Percentiles rank a stretch among this genome's conserved stretches.
Conservation (phyloP, 768 basidiomycete species). For the Wakefieldia striispora region DNA sequence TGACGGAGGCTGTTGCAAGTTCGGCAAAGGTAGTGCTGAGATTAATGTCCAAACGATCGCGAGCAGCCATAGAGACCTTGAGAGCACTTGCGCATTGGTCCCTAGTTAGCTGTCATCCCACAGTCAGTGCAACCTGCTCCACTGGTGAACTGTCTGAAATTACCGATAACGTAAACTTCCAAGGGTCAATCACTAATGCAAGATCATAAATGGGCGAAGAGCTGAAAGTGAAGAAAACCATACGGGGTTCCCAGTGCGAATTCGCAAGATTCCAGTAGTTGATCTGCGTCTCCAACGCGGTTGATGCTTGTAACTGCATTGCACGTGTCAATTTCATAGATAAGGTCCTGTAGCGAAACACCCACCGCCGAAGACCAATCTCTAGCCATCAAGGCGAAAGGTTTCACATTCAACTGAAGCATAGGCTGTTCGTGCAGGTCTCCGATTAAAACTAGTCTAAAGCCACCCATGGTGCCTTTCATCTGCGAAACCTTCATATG, state of each 20-base stretch:
- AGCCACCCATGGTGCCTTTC: slow-evolving; percentile 84
- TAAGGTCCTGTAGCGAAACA: not conserved
- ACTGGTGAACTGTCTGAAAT: slow-evolving; percentile 5
- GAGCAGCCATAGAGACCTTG: slow-evolving; percentile 62
- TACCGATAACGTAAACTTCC: slow-evolving; percentile 81
- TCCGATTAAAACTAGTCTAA: slow-evolving; percentile 90
- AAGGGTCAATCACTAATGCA: slow-evolving; percentile 84
- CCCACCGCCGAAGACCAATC: slow-evolving; percentile 94
- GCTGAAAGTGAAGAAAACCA: slow-evolving; percentile 24
- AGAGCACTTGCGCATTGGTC: slow-evolving; percentile 50
- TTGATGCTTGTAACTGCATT: slow-evolving; percentile 75
- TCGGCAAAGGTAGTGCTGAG: slow-evolving; percentile 89
- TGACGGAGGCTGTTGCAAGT: slow-evolving; percentile 69
- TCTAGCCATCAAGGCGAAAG: slow-evolving; percentile 77
- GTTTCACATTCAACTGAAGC: slow-evolving; percentile 82
- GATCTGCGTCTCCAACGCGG: slow-evolving; percentile 77
- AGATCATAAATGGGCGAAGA: slow-evolving; percentile 4
- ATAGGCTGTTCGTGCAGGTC: slow-evolving; percentile 95
- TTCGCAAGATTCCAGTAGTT: slow-evolving; percentile 97
- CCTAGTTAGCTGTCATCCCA: slow-evolving; percentile 49
- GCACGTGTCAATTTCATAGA: not conserved
- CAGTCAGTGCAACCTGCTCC: slow-evolving; percentile 12
- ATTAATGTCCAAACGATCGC: slow-evolving; percentile 87
- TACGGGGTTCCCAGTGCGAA: slow-evolving; percentile 97
- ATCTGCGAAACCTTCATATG: slow-evolving; percentile 46